Base-by-base conservation (phyloP, 2,329 filamentous ascomycete species). In the Curvularia sp. region DNA sequence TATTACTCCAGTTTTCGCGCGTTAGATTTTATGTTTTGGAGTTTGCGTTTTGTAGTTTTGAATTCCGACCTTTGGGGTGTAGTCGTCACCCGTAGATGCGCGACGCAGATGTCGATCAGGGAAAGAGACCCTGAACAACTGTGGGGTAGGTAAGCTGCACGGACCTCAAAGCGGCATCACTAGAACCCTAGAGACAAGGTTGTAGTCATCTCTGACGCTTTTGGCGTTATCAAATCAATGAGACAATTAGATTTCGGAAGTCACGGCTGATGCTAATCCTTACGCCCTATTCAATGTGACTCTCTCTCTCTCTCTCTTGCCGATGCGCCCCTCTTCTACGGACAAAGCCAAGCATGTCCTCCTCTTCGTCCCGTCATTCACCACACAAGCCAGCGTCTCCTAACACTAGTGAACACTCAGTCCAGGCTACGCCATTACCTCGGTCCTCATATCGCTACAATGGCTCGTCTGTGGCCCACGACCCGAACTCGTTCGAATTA, bases 401-500 rank as follows among this genome's bases (percentile, higher is more conserved):
- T 38, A 72, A 67, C 56, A 70, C 65, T 15, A 60, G 66, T 27
- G 66, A 67, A 27, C 64, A 60, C 8, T 68, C 65, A 6, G 59
- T 60, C 3, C 61, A 62, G 30, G 53, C 66, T 38, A 72, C 71
- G 6, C 71, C 70, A 2, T 68, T 64, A n/a, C 59, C 60, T 36
- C 65, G 61, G 28, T 66, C 70, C 7, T 67, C 70, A 13, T 50
- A 49, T 7, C 64, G 58, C 9, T 61, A 59, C 3, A 52, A 65
- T 45, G 51, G 45, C 3, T 27, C 61, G 9, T 58, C 59, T 4
- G 30, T 64, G 41, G 49, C 53, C 9, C 52, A 61, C 10, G 66
- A 63, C 4, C 42, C 60, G 7, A 60, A 73, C 21, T 57, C 71
- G 2, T 73, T 73, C 50, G 69, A 75, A 54, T 27, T 75, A 23